These are phyloP conservation scores for Auricularia sp. DNA, from an alignment of 768 basidiomycete genomes.

Conservation along the genomic window DNA sequence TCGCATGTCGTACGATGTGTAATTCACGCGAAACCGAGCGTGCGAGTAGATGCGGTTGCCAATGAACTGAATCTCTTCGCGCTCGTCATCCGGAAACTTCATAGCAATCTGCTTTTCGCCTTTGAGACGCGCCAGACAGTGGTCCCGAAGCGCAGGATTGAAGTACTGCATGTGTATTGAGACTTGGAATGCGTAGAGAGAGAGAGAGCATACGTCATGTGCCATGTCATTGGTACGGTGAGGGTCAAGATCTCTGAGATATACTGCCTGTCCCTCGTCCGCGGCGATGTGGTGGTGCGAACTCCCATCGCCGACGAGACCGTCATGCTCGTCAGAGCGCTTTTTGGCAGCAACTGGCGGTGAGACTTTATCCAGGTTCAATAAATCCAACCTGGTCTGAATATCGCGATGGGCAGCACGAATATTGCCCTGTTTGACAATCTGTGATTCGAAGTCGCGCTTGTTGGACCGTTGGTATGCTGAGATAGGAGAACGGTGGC, in stretches of 20 bases:
- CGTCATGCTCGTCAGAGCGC: background rate
- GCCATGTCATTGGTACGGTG: background rate
- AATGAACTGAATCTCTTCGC: background rate
- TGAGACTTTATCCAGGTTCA: background rate
- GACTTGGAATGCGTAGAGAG: too few relatives aligned
- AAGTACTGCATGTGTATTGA: too few relatives aligned
- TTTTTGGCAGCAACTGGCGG: background rate
- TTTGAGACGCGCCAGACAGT: constrained; percentile 16
- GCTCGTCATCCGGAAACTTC: constrained; percentile 13
- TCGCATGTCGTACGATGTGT: constrained; percentile 35
- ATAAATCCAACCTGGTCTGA: background rate
- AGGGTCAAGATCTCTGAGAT: constrained; percentile 7
- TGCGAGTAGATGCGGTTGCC: constrained; percentile 4
- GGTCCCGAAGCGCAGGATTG: background rate
- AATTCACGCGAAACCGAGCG: constrained; percentile 22
- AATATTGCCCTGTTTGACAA: background rate
- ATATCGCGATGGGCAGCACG: background rate
- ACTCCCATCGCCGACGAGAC: background rate
- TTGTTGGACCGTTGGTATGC: constrained; percentile 1
- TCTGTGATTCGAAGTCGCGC: background rate
- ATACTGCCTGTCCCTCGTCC: constrained; percentile 12
- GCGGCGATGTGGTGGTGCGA: background rate
- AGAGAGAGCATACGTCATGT: constrained; percentile 19
- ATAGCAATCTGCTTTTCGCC: constrained; percentile 15
- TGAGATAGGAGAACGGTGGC: background rate